Evolutionary conservation across 2,329 filamentous ascomycete genomes (phyloP), one percentile per base, ranked within the genome.

Genomic region (Phymatotrichopsis omnivora): DNA sequence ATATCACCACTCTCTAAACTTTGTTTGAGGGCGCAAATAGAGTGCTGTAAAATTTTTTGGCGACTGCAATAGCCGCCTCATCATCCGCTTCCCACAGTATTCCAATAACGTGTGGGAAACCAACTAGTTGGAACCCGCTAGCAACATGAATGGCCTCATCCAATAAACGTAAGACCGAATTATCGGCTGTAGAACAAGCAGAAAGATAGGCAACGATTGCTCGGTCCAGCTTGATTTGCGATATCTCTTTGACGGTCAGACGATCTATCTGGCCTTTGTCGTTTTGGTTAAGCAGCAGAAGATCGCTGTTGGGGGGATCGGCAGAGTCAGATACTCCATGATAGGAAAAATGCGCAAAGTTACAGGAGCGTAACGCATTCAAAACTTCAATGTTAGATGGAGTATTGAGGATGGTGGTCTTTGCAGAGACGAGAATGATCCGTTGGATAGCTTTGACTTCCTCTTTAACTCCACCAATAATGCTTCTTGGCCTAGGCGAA

Each of bases 91-190:
- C 47, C 62, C 62, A 64, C 24, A 65, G 41, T 7, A 57, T 60
- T 6, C 58, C 63, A 25, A 65, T 42, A 1, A 65, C 61, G 44
- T 62, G 57, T 8, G 51, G 53, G 41, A 64, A 65, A 0, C 64
- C 62, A 6, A 59, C 58, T 3, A 64, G 51, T 49, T 65, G 63
- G 43, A 65, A 65, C 5, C 51, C 61, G 32, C 57, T 60, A 5
- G 56, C 63, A 2, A 64, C 46, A 45, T 65, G 62, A 23, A 64
- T 57, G 7, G 52, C 59, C 49, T 67, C 63, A 42, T 64, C 61
- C 23, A 28, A 8, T n/a, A n/a, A n/a, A 7, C 28, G 31, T 3
- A 23, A 19, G 23, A 17, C n/a, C 14, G 20, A 12, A 4, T 16
- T 28, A 4, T 14, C 31, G 2, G 60, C 62, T 2, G 62, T 63